Base-by-base conservation (phyloP, 2,329 filamentous ascomycete species). In the Arthroderma sp. region DNA sequence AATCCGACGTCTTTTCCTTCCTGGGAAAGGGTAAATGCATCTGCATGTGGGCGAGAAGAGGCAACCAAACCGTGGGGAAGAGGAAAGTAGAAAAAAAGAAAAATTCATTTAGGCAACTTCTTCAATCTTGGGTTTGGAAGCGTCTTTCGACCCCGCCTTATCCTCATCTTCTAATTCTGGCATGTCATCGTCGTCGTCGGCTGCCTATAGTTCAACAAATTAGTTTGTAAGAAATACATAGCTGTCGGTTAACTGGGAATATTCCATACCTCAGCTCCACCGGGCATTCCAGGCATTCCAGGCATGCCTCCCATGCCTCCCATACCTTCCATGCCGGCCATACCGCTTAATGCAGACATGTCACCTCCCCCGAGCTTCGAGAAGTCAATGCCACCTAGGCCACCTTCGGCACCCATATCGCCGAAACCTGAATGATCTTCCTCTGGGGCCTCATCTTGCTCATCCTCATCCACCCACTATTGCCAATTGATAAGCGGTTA, bases 401-500 rank as follows among this genome's bases (percentile, higher is more conserved):
- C 85, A 54, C 78, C 80, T 50, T 77, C 75, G 31, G 66, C 65
- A 41, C 73, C 73, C 62, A 68, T 58, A 40, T 68, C 77, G 52
- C 77, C 81, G 55, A 68, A 65, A 53, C 76, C 81, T 55, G 69
- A 66, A 53, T 67, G 64, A 57, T 64, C 62, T 46, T 94, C 87
- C 53, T 93, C 86, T 40, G 78, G 72, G 49, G 77, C 82, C 68
- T 86, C 87, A 61, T 96, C 83, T 73, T 98, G 91, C 77, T 98
- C 91, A 63, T 98, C 88, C 78, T 95, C 86, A 56, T 95, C 88
- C 59, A 94, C 85, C 88, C 88, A 95, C 78, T 81, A 49, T 29
- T 22, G 7, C n/a, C 10, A 32, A 42, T 33, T 6, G 22, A 33
- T 32, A 38, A 40, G 29, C n/a, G 29, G 30, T 11, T 6, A 36